These are phyloP conservation scores for Emergomyces pasteurianus DNA, from an alignment of 2,329 filamentous ascomycete genomes.

Conservation along the genomic window DNA sequence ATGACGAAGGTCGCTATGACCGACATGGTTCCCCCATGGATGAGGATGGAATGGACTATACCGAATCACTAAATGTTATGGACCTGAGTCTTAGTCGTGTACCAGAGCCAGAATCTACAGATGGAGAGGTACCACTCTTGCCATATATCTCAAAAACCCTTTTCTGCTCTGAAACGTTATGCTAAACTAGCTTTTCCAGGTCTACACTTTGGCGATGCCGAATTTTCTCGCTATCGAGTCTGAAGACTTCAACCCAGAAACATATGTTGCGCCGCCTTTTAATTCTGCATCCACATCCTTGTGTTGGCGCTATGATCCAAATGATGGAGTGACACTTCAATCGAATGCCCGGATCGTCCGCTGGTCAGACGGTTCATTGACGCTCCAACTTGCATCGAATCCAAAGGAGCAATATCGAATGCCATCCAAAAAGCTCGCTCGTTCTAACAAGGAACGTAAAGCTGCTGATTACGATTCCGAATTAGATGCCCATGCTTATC, in stretches of 20 bases:
- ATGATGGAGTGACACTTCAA: conserved; percentile 44
- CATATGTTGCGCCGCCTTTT: conserved; percentile 50
- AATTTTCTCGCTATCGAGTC: conserved; percentile 51
- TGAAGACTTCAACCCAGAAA: conserved; percentile 48
- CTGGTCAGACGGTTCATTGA: conserved; percentile 57
- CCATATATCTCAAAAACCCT: background rate
- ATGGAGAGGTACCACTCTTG: conserved; percentile 27
- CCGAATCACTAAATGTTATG: conserved; percentile 40
- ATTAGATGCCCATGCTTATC: conserved; percentile 52
- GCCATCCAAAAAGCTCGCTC: conserved; percentile 45
- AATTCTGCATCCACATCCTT: conserved; percentile 52
- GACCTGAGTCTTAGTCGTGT: conserved; percentile 47
- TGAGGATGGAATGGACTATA: conserved; percentile 29
- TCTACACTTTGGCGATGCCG: conserved; percentile 54
- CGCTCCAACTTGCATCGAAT: conserved; percentile 52
- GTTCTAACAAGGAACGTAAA: conserved; percentile 40
- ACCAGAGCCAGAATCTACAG: conserved; percentile 40
- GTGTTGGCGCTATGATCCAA: conserved; percentile 54
- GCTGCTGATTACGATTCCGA: conserved; percentile 41
- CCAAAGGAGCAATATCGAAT: conserved; percentile 50
- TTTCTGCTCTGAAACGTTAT: conserved; percentile 1
- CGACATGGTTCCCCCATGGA: conserved; percentile 37
- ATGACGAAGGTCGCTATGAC: conserved; percentile 47
- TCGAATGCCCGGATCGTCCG: conserved; percentile 54
- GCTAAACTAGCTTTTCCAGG: conserved; percentile 22